These are phyloP conservation scores for Camellia japonica DNA, from an alignment of 148 eudicot genomes.

Conservation along the genomic window DNA sequence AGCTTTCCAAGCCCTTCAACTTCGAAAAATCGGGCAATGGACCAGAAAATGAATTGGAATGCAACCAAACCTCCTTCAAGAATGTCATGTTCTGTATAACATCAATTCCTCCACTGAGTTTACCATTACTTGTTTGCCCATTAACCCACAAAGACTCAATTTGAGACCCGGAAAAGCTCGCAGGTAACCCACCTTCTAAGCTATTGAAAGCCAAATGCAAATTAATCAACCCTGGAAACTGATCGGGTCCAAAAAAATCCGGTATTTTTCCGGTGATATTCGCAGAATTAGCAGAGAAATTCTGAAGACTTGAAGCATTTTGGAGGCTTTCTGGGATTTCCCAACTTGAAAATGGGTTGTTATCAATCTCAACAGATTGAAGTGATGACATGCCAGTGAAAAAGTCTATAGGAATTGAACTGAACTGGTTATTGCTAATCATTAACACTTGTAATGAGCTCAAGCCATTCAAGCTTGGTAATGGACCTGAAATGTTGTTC, in stretches of 20 bases:
- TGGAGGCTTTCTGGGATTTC: constrained; percentile 56
- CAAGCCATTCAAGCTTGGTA: constrained; percentile 64
- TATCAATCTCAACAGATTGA: constrained; percentile 70
- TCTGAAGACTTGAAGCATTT: constrained; percentile 62
- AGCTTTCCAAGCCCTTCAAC: constrained; percentile 43
- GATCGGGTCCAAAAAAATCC: constrained; percentile 62
- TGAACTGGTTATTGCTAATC: constrained; percentile 68
- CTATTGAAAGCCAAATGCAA: constrained; percentile 73
- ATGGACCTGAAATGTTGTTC: constrained; percentile 74
- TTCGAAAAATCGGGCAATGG: constrained; percentile 86
- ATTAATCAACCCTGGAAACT: constrained; percentile 65
- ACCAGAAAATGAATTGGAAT: constrained; percentile 73
- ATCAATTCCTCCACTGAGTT: constrained; percentile 67
- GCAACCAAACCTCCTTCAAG: constrained; percentile 86
- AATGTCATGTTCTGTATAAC: constrained; percentile 84
- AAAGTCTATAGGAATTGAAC: constrained; percentile 63
- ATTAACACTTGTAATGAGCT: constrained; percentile 66
- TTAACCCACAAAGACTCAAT: constrained; percentile 88
- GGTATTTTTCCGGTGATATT: constrained; percentile 67
- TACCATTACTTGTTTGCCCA: constrained; percentile 60
- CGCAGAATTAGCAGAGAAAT: constrained; percentile 84
- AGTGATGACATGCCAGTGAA: constrained; percentile 68
- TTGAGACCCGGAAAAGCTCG: constrained; percentile 61
- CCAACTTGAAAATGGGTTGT: constrained; percentile 72
- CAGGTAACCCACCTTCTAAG: constrained; percentile 73